Conservation (phyloP, 805 yeast species). For the Pichia deserticola region DNA sequence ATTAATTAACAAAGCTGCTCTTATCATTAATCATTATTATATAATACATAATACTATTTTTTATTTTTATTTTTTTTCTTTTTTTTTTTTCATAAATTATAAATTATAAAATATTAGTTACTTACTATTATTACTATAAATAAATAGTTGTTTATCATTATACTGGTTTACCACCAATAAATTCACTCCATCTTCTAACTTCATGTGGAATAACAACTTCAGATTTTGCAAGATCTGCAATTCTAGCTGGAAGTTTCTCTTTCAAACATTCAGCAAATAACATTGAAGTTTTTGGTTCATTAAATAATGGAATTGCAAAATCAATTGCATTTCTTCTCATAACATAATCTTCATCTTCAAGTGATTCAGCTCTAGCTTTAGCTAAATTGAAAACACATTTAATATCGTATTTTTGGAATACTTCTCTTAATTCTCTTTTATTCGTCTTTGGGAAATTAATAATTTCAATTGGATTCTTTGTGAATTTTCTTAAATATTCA, state of each 20-base stretch:
- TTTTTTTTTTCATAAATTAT: too few relatives aligned
- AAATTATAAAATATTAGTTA: too few relatives aligned
- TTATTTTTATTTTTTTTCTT: too few relatives aligned
- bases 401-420: slow-evolving; percentile 80
- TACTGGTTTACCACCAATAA: slow-evolving; percentile 88
- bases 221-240: slow-evolving; percentile 37
- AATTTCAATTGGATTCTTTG: slow-evolving; percentile 44
- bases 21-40: too few relatives aligned
- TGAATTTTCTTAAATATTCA: slow-evolving; percentile 50
- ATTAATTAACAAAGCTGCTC: too few relatives aligned
- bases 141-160: slow-evolving; percentile 11
- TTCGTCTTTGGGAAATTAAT: slow-evolving; percentile 91
- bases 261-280: slow-evolving; percentile 80
- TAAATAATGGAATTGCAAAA: slow-evolving; percentile 91
- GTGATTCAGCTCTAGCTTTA: slow-evolving; percentile 74
- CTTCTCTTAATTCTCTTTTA: slow-evolving; percentile 87
- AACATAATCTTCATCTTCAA: slow-evolving; percentile 84
- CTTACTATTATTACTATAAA: too few relatives aligned
- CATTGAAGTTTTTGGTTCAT: slow-evolving; percentile 90
- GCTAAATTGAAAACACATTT: slow-evolving; percentile 91
- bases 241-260: slow-evolving; percentile 52
- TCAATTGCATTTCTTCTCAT: slow-evolving; percentile 99
- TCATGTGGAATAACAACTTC: slow-evolving; percentile 66
- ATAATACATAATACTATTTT: too few relatives aligned
- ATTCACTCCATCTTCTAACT: slow-evolving; percentile 95